Evolutionary conservation across 768 basidiomycete species (phyloP).

Genomic region (Xerocomellus amylosporus): DNA sequence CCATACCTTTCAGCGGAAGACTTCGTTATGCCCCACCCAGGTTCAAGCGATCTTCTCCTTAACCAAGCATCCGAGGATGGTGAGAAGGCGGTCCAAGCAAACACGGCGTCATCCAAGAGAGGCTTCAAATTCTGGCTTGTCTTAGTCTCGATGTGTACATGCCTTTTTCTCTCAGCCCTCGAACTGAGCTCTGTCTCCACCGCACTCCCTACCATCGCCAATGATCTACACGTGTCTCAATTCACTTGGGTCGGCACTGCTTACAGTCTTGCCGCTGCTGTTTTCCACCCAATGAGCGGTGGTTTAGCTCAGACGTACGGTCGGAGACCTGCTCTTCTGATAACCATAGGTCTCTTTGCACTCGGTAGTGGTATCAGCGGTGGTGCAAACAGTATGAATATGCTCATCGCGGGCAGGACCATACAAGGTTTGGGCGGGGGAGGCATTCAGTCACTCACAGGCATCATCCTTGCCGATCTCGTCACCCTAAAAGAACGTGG

Average conservation of each 20-base stretch:
- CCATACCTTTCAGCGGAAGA: too few species aligned
- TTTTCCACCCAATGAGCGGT: neutral
- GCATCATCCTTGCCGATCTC: too few species aligned
- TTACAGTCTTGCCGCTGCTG: neutral
- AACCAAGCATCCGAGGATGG: too few species aligned
- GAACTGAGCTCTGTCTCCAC: neutral
- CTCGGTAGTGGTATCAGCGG: constrained; percentile 27
- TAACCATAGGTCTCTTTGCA: neutral
- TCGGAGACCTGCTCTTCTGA: neutral
- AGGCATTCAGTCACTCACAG: too few species aligned
- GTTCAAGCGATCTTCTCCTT: too few species aligned
- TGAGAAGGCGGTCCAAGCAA: too few species aligned
- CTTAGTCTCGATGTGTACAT: too few species aligned
- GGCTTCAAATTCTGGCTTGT: too few species aligned
- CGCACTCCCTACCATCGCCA: neutral
- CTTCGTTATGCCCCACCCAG: too few species aligned
- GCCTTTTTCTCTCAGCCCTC: too few species aligned
- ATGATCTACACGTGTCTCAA: neutral
- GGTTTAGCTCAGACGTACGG: neutral
- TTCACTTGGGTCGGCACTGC: neutral
- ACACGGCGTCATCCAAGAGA: too few species aligned
- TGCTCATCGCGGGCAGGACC: constrained; percentile 42
- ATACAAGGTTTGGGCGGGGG: constrained; percentile 37
- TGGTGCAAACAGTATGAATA: constrained; percentile 38
- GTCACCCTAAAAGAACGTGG: too few species aligned